Conservation (phyloP, 495 filamentous ascomycete species). For the Amniculicola lignicola region DNA sequence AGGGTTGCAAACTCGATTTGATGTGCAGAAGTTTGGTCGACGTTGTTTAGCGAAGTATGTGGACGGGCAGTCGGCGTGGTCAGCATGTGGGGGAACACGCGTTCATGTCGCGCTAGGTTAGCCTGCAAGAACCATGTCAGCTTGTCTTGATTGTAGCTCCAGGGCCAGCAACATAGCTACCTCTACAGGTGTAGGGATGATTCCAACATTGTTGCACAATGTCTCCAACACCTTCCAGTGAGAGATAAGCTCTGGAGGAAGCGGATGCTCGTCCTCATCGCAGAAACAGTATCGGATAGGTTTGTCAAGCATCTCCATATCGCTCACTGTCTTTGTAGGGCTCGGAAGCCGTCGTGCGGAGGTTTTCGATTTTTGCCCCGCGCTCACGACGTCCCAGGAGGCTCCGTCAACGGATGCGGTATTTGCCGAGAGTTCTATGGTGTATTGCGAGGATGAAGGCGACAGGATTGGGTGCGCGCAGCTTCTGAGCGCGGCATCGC, state of each 20-base stretch:
- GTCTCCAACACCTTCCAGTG: background rate
- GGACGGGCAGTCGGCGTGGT: background rate
- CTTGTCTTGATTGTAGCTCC: background rate
- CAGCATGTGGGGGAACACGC: background rate
- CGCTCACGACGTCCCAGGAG: slow-evolving; percentile 6
- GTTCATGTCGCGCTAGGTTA: background rate
- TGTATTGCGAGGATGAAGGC: slow-evolving; percentile 8
- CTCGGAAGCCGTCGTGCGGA: background rate
- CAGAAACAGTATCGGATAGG: slow-evolving; percentile 1
- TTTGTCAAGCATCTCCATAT: slow-evolving; percentile 9
- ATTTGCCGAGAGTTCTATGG: slow-evolving; percentile 5
- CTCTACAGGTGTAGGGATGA: background rate
- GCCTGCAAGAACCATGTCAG: background rate
- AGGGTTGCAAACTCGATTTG: slow-evolving; percentile 1
- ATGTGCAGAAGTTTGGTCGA: background rate
- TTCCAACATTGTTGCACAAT: background rate
- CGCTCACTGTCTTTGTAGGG: slow-evolving; percentile 6
- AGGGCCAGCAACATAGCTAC: background rate
- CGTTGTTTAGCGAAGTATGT: background rate
- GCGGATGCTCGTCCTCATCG: background rate
- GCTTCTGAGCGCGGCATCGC: slow-evolving; percentile 4
- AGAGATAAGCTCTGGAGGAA: background rate
- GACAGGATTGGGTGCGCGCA: slow-evolving; percentile 6
- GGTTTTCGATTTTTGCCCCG: slow-evolving; percentile 6
- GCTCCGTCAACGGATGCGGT: slow-evolving; percentile 4